Evolutionary conservation across 495 filamentous ascomycete genomes (phyloP), one percentile per base, ranked within the genome.

Genomic region (Penicillium canescens): DNA sequence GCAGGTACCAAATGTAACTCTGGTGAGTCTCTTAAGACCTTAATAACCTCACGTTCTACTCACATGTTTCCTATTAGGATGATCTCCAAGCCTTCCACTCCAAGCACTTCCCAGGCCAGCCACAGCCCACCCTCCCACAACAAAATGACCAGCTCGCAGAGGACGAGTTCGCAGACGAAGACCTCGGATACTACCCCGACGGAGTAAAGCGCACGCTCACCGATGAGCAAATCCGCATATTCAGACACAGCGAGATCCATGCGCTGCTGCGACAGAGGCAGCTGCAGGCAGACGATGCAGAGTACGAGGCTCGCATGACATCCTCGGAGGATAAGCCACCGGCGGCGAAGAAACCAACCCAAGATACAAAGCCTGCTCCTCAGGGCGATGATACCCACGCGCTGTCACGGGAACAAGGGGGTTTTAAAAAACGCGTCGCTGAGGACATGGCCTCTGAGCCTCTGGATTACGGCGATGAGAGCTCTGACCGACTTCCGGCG

Each of bases 171-270:
- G 80, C 86, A 16, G 85, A 90, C 12, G 87, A 94, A 57, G 86
- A 76, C 7, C 79, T 96, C 11, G 95, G 92, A 20, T 94, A 91
- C 69, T 98, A 97, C 63, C 74, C 81, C 6, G 92, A 98, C 58
- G 93, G 95, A 12, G 83, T 85, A 48, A 96, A 96, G 67, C 86
- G 95, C 6, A 96, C 92, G 6, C 74, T 98, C 45, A 98, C 95
- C 2, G 90, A 96, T 67, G 89, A 90, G 50, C 88, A 98, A 71
- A 90, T 97, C 40, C 84, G 79, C 14, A 94, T 96, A 36, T 96
- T 98, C 65, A 78, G 94, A 52, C 88, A 94, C 65, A 94, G 87
- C 12, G 94, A 98, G 71, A 81, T 98, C 39, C 84, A 96, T 62
- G 62, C 78, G 7, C 71, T 96, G 14, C 70, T 90, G 3, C 81